Percentiles rank a stretch among this genome's conserved stretches.
phyloP scores from a whole-genome alignment of 2,329 filamentous ascomycete species.

The Volutella citrinella region DNA sequence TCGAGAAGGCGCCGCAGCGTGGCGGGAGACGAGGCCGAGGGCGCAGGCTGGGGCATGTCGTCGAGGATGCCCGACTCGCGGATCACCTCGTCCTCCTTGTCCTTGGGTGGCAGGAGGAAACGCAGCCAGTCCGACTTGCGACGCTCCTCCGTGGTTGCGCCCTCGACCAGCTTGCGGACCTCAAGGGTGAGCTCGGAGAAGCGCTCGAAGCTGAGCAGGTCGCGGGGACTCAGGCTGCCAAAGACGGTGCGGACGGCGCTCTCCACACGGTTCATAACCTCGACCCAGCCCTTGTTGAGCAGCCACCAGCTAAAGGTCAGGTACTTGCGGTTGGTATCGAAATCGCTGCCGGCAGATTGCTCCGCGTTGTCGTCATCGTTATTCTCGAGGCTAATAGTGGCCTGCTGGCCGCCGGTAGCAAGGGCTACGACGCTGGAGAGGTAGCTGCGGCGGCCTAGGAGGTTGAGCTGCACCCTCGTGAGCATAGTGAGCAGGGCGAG shows the following conservation, averaged over 20 bases:
- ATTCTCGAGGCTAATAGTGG: slow-evolving; percentile 86
- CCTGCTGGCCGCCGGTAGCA: slow-evolving; percentile 69
- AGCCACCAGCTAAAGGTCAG: slow-evolving; percentile 98
- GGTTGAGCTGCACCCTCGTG: slow-evolving; percentile 93
- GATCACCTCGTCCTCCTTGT: slow-evolving; percentile 80
- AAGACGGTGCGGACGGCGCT: slow-evolving; percentile 87
- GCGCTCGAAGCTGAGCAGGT: slow-evolving; percentile 77
- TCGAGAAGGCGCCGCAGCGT: slow-evolving; percentile 82
- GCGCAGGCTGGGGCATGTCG: slow-evolving; percentile 36
- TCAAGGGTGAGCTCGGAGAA: slow-evolving; percentile 79
- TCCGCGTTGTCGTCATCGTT: slow-evolving; percentile 85
- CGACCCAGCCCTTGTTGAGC: slow-evolving; percentile 83
- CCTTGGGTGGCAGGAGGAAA: slow-evolving; percentile 75
- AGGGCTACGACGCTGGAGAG: slow-evolving; percentile 92
- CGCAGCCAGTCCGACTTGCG: slow-evolving; percentile 67
- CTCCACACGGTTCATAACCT: slow-evolving; percentile 78
- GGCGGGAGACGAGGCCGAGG: slow-evolving; percentile 43
- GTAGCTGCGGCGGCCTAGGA: slow-evolving; percentile 92
- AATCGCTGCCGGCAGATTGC: slow-evolving; percentile 85
- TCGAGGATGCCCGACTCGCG: slow-evolving; percentile 77
- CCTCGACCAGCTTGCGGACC: slow-evolving; percentile 83
- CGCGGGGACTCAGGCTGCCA: slow-evolving; percentile 81
- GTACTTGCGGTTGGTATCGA: slow-evolving; percentile 92
- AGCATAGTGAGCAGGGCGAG: slow-evolving; percentile 85
- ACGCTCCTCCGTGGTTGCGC: slow-evolving; percentile 42